Evolutionary conservation across 306 rosid species (phyloP), one percentile per base, ranked within the genome.

Genomic region (Ochetophila trinervis): DNA sequence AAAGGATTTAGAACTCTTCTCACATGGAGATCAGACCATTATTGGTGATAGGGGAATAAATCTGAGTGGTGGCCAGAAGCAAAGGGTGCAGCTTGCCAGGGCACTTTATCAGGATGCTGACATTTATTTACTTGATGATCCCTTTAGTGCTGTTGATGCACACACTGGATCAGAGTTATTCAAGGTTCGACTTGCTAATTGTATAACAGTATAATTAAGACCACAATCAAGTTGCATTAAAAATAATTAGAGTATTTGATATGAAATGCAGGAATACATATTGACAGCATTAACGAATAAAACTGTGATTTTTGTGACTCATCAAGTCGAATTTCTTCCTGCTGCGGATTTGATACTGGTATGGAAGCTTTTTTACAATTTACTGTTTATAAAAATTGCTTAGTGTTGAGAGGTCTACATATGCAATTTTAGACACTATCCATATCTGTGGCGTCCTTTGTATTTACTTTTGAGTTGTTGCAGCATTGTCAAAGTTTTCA

Each of bases 321-420:
- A 94, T 88, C 99, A 94, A 88, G 97, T 94, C 63, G 99, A 94
- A 82, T 90, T 94, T 85, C 91, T 94, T 54, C 97, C 97, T 61
- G 67, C 95, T 56, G 92, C 93, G 72, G 95, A 94, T 78, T 71
- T 90, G 80, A 94, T 94, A 77, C 83, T 94, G 96, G 99, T 94
- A 90, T 64, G 87, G 67, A 72, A 34, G 62, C 64, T 42, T 73
- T 74, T 57, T 71, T 47, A 14, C 30, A 50, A 65, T 22, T 18
- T 55, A 69, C 15, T 70, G 49, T 61, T 68, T 67, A 59, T 57
- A 60, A 60, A 69, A 71, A 42, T 52, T 77, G 20, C 52, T 71
- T 44, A 53, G 70, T 57, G 21, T 2, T 53, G 49, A 56, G 79
- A 64, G 49, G 47, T 61, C 70, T 55, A 5, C 34, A 58, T 48